Evolutionary conservation across 2,329 filamentous ascomycete genomes (phyloP).

Genomic region (Hypoxylon sp.): DNA sequence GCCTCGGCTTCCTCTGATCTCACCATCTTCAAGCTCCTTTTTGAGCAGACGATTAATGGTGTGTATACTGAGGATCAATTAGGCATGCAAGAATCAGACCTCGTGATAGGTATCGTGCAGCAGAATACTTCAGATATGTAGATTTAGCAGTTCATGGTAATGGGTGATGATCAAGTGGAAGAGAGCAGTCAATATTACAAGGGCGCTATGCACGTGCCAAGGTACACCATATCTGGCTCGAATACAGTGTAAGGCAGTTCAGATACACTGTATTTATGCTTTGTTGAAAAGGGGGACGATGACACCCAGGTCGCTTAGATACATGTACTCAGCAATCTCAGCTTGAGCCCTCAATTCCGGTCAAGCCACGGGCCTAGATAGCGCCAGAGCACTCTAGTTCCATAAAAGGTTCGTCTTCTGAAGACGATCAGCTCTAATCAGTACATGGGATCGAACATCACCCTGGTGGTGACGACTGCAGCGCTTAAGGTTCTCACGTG

Average conservation of each 20-base stretch:
- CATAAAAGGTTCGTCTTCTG: no score
- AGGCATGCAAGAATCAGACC: not conserved
- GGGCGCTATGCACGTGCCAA: constrained; percentile 28
- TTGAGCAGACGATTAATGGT: not conserved
- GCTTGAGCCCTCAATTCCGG: not conserved
- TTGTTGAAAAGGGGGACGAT: not conserved
- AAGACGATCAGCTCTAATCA: constrained; percentile 1
- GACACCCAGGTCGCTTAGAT: no score
- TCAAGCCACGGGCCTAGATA: no score
- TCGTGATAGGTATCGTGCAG: not conserved
- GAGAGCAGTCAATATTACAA: constrained; percentile 25
- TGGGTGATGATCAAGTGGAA: not conserved
- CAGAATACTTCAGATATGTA: not conserved
- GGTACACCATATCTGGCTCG: not conserved
- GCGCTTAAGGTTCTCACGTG: constrained; percentile 12
- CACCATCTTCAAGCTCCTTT: constrained; percentile 64
- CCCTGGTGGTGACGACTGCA: constrained; percentile 13
- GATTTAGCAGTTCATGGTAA: not conserved
- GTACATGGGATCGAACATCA: constrained; percentile 12
- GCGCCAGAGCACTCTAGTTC: no score
- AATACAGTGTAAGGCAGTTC: constrained; percentile 28
- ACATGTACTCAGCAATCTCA: no score
- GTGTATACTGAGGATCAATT: not conserved
- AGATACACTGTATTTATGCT: not conserved
- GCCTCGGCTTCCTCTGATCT: constrained; percentile 79